Conservation (phyloP, 2,329 filamentous ascomycete genomes). For the Trichoderma brevicompactum region DNA sequence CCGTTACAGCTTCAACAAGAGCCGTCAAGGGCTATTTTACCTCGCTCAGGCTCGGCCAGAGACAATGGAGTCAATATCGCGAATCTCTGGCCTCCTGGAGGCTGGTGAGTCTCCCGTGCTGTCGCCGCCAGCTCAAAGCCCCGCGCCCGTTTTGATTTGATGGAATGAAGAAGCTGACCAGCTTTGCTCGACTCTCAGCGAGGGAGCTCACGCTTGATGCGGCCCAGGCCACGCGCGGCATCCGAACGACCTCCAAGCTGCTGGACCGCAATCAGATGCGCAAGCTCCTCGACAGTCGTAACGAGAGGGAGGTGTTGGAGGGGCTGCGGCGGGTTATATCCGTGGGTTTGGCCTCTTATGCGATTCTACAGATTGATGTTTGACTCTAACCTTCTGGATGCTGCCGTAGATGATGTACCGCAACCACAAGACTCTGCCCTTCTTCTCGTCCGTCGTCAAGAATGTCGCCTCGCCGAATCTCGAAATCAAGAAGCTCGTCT, state of each 20-base stretch:
- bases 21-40: not conserved
- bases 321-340: constrained; percentile 86
- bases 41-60: constrained; percentile 33
- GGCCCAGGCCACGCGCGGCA: constrained; percentile 79
- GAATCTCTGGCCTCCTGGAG: constrained; percentile 92
- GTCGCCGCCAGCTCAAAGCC: constrained; percentile 27
- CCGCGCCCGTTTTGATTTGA: constrained; percentile 18
- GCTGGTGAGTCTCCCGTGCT: constrained; percentile 64
- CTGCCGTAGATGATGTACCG: constrained; percentile 85
- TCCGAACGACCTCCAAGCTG: constrained; percentile 64
- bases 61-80: constrained; percentile 91
- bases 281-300: constrained; percentile 90
- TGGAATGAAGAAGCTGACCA: constrained; percentile 5
- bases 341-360: constrained; percentile 54
- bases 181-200: constrained; percentile 56
- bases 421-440: constrained; percentile 82
- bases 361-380: not conserved
- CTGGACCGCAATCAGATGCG: constrained; percentile 85
- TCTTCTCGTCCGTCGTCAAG: constrained; percentile 98
- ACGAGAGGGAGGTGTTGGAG: constrained; percentile 90
- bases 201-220: constrained; percentile 97
- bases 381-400: not conserved
- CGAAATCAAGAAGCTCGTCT: constrained; percentile 97
- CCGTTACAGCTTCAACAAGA: constrained; percentile 23
- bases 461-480: constrained; percentile 93